Percentiles rank a stretch among this genome's conserved stretches.
These are phyloP conservation scores for Orbilia brochopaga DNA, from an alignment of 2,329 filamentous ascomycete genomes.

Conservation along the genomic window DNA sequence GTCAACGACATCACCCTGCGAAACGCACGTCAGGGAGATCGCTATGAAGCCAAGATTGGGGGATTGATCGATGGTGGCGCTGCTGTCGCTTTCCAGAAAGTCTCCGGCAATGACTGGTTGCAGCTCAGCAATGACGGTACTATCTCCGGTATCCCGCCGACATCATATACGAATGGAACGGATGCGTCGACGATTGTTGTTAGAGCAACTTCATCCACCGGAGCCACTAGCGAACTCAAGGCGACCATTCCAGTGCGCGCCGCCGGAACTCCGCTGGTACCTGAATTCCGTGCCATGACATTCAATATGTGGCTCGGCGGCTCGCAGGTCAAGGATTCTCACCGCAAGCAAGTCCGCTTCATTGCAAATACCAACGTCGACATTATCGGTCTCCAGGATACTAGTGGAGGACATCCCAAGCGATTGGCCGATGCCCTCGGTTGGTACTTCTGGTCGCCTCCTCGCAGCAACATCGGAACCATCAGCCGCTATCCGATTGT, in stretches of 20 bases:
- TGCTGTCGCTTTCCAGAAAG: constrained; percentile 52
- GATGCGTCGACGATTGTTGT: constrained; percentile 53
- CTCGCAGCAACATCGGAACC: constrained; percentile 56
- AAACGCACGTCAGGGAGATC: constrained; percentile 58
- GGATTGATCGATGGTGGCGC: constrained; percentile 57
- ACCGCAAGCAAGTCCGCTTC: constrained; percentile 59
- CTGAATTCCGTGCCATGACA: constrained; percentile 57
- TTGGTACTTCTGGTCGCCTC: constrained; percentile 57
- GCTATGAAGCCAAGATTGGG: constrained; percentile 56
- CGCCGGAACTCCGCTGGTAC: constrained; percentile 54
- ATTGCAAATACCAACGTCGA: constrained; percentile 57
- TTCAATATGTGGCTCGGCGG: constrained; percentile 60
- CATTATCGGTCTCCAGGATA: constrained; percentile 59
- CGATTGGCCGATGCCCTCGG: constrained; percentile 58
- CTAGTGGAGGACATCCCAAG: constrained; percentile 54
- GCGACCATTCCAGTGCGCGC: constrained; percentile 57
- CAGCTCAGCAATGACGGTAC: constrained; percentile 56
- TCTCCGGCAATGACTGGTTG: constrained; percentile 56
- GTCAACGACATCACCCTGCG: constrained; percentile 56
- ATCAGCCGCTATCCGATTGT: constrained; percentile 59
- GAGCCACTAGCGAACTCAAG: constrained; percentile 54
- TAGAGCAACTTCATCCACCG: constrained; percentile 53
- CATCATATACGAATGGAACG: constrained; percentile 30
- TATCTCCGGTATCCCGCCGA: constrained; percentile 57
- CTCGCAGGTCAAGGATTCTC: constrained; percentile 57